Evolutionary conservation across 2,329 filamentous ascomycete species (phyloP).

Genomic region (Didymella segeticola): DNA sequence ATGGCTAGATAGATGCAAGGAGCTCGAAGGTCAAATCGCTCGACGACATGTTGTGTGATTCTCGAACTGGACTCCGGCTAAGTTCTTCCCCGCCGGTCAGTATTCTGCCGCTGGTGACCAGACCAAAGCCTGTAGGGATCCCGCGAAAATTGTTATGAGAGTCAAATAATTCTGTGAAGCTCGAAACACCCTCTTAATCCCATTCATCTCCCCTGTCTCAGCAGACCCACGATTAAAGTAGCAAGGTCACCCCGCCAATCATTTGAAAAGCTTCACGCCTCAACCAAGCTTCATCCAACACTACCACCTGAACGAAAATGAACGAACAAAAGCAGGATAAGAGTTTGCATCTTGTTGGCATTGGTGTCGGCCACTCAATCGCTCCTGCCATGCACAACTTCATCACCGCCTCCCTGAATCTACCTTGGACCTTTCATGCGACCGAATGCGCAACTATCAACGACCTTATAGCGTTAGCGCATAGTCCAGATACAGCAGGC

Average conservation of each 20-base stretch:
- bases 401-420: constrained; percentile 2
- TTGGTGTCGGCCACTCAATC: constrained; percentile 12
- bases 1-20: not conserved
- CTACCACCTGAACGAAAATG: not conserved
- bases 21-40: not conserved
- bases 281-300: too few species aligned
- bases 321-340: not conserved
- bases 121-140: too few species aligned
- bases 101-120: not conserved
- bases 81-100: not conserved
- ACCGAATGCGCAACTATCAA: constrained; percentile 8
- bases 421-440: constrained; percentile 11
- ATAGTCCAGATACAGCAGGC: constrained; percentile 4
- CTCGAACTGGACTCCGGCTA: not conserved
- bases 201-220: too few species aligned
- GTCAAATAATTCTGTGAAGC: too few species aligned
- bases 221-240: too few species aligned
- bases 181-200: too few species aligned
- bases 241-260: too few species aligned
- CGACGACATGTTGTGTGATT: not conserved
- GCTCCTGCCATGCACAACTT: constrained; percentile 14
- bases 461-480: constrained; percentile 1
- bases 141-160: too few species aligned
- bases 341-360: constrained; percentile 4
- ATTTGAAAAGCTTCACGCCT: too few species aligned